Conservation (phyloP, 1,284 basidiomycete genomes). For the Phellopilus nigrolimitatus region DNA sequence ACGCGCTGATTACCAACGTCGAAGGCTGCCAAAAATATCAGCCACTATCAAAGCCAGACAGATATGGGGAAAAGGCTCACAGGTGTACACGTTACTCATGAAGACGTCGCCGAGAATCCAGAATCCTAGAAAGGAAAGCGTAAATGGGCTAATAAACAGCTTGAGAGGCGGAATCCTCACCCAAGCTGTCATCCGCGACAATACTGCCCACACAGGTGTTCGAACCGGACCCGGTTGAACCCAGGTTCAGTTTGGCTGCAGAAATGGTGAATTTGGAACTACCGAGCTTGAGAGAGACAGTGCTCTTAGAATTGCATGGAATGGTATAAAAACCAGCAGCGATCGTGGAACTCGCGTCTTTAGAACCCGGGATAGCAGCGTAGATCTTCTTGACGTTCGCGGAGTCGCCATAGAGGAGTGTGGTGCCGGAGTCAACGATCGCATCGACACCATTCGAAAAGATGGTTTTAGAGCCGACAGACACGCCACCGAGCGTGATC, state of each 20-base stretch:
- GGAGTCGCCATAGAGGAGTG: conserved; percentile 49
- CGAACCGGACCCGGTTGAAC: conserved; percentile 18
- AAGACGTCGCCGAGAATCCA: conserved; percentile 25
- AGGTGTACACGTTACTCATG: conserved; percentile 24
- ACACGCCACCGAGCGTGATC: conserved; percentile 25
- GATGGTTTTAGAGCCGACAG: conserved; percentile 22
- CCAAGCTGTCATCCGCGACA: conserved; percentile 14
- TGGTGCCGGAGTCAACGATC: conserved; percentile 44
- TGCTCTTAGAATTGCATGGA: conserved; percentile 18
- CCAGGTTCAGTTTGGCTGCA: conserved; percentile 20
- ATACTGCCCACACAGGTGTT: conserved; percentile 23
- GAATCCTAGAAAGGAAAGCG: conserved; percentile 7
- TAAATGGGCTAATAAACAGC: not conserved
- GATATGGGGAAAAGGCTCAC: conserved; percentile 12
- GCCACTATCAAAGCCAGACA: not conserved
- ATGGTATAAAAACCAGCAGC: conserved; percentile 23
- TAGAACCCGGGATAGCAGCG: conserved; percentile 38
- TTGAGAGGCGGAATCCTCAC: too few species aligned
- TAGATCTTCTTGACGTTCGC: conserved; percentile 42
- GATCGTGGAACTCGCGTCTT: conserved; percentile 16
- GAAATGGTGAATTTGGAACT: conserved; percentile 20
- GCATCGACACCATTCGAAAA: conserved; percentile 23
- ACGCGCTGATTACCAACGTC: conserved; percentile 23
- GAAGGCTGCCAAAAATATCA: conserved; percentile 16
- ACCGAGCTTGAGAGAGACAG: conserved; percentile 12